phyloP scores from a whole-genome alignment of 208 protist species.

The Trichomonas tenax region DNA sequence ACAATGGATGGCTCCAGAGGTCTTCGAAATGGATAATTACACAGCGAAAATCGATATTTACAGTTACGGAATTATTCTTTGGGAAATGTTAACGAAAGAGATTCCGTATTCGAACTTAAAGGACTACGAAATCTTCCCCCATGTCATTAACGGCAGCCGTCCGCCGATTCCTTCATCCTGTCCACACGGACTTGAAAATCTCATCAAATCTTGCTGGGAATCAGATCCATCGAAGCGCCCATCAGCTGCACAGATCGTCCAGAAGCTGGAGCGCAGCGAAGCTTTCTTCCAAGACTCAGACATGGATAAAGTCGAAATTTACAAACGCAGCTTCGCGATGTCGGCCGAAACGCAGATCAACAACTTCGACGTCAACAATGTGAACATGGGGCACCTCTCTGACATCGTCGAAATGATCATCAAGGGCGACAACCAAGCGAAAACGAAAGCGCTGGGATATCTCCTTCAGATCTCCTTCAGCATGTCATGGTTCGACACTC shows the following conservation, averaged over 20 bases:
- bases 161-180: not conserved
- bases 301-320: not conserved
- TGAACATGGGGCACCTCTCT: not conserved
- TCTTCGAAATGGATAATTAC: slow-evolving; percentile 14
- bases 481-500: not conserved
- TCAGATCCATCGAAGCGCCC: not conserved
- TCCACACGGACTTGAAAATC: not conserved
- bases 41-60: slow-evolving; percentile 36
- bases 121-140: not conserved
- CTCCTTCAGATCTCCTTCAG: not conserved
- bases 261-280: not conserved
- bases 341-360: not conserved
- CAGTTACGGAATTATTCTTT: slow-evolving; percentile 42
- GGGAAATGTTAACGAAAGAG: slow-evolving; percentile 39
- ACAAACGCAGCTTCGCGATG: not conserved
- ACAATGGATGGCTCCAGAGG: slow-evolving; percentile 11
- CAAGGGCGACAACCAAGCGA: not conserved
- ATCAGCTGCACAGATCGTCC: not conserved
- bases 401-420: not conserved
- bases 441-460: not conserved
- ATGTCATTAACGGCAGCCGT: not conserved
- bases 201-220: not conserved
- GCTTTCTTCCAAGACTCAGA: not conserved
- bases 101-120: slow-evolving; percentile 22
- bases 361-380: not conserved